phyloP scores from a whole-genome alignment of 129 eudicot genomes.

The Saussurea involucrata region DNA sequence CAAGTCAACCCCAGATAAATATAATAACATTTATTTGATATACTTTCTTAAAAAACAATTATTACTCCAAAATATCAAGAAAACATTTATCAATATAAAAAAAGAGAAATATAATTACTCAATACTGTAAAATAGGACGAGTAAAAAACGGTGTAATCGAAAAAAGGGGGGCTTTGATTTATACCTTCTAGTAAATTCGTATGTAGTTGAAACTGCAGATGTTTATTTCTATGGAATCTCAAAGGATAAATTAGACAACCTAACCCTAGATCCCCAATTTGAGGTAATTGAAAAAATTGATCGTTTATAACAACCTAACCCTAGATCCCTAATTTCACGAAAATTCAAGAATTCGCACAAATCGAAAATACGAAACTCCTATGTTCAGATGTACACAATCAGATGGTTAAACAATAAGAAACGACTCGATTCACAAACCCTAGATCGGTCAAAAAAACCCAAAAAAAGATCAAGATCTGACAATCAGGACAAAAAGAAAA shows the following conservation, averaged over 20 bases:
- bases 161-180: conserved; percentile 2
- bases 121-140: background rate
- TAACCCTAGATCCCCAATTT: conserved; percentile 15
- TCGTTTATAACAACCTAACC: conserved; percentile 22
- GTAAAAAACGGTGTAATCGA: background rate
- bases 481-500: background rate
- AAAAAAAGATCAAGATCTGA: conserved; percentile 9
- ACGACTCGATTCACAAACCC: conserved; percentile 20
- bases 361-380: background rate
- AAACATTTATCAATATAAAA: background rate
- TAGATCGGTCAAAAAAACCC: conserved; percentile 4
- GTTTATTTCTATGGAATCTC: background rate
- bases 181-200: conserved; percentile 26
- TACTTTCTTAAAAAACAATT: background rate
- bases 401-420: conserved; percentile 1
- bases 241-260: background rate
- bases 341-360: background rate
- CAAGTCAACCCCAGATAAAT: conserved; percentile 9
- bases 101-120: background rate
- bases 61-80: background rate
- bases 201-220: conserved; percentile 12
- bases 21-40: background rate
- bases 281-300: background rate
- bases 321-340: conserved; percentile 35
- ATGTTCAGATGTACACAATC: background rate